A percentile compares a stretch with the other conserved stretches of the same genome.
Evolutionary conservation across 768 basidiomycete species (phyloP).

Genomic region (Cystobasidiopsis lactophilus): DNA sequence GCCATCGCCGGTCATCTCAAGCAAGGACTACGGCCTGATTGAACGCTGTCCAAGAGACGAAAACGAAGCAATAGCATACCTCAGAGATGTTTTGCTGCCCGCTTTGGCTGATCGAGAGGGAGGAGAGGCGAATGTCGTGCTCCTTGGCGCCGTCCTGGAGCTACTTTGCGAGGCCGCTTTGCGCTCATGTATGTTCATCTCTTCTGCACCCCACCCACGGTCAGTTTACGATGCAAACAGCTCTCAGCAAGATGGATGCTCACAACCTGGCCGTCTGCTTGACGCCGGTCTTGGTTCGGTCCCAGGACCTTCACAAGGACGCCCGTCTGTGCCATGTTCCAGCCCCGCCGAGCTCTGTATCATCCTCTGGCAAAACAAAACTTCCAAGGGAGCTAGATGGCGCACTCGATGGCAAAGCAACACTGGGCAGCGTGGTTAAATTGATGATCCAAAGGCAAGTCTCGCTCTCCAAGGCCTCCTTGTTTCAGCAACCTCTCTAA

Average conservation of each 20-base stretch:
- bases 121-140: neutral
- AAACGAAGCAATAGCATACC: neutral
- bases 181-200: neutral
- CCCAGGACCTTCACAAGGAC: constrained; percentile 4
- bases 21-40: constrained; percentile 1
- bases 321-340: constrained; percentile 5
- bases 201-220: neutral
- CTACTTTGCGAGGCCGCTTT: neutral
- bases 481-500: neutral
- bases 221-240: neutral
- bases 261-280: constrained; percentile 12
- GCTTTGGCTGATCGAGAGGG: neutral
- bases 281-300: constrained; percentile 6
- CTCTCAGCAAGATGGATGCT: constrained; percentile 8
- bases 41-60: neutral
- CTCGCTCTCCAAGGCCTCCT: neutral
- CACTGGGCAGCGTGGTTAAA: neutral
- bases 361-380: neutral
- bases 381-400: neutral
- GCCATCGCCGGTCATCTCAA: constrained; percentile 2
- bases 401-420: neutral
- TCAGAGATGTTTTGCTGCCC: constrained; percentile 1
- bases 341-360: neutral
- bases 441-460: neutral
- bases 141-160: neutral